Base-by-base conservation (phyloP, 257 asterid species). In the Solanum peruvianum region DNA sequence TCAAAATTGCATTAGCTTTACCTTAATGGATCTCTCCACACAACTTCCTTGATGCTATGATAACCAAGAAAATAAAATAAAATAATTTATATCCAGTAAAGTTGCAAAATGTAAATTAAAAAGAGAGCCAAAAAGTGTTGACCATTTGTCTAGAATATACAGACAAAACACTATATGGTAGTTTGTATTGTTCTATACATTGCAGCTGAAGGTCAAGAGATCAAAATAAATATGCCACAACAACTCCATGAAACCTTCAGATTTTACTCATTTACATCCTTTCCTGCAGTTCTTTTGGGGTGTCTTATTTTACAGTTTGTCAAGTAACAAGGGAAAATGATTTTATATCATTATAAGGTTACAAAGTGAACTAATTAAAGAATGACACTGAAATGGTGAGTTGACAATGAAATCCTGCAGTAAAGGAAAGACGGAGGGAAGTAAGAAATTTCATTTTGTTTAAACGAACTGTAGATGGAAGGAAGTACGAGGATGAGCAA, bases 291-390 rank as follows among this genome's bases (percentile, higher is more conserved):
- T 49, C 45, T 81, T 81, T 81, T 39, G 42, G 45, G 69, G 25
- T 16, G 45, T 49, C 85, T 47, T 81, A 81, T 81, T 81, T 81
- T 81, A 81, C 70, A 81, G 67, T 49, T 81, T 56, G 85, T 45
- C 39, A 77, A 44, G 83, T 77, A 44, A 47, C 84, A 47, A 20
- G 85, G 85, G 12, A 29, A 18, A 84, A 66, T 84, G 25, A 39
- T 67, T 67, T 29, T 45, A 70, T 62, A 69, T 66, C 87, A 64
- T 66, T 85, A n/a, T 70, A 42, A 42, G 81, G 76, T 84, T 70
- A 47, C 87, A 62, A 56, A 27, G 16, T 71, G 72, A 72, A 86
- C 70, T 86, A 86, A 72, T 86, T 44, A 72, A 86, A 86, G 87
- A 72, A 86, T 86, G 67, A 49, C 73, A n/a, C 44, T 21, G 67